A percentile compares a stretch with the other conserved stretches of the same genome.
These are phyloP conservation scores for Colletotrichum liriopes DNA, from an alignment of 2,329 filamentous ascomycete genomes.

Conservation along the genomic window DNA sequence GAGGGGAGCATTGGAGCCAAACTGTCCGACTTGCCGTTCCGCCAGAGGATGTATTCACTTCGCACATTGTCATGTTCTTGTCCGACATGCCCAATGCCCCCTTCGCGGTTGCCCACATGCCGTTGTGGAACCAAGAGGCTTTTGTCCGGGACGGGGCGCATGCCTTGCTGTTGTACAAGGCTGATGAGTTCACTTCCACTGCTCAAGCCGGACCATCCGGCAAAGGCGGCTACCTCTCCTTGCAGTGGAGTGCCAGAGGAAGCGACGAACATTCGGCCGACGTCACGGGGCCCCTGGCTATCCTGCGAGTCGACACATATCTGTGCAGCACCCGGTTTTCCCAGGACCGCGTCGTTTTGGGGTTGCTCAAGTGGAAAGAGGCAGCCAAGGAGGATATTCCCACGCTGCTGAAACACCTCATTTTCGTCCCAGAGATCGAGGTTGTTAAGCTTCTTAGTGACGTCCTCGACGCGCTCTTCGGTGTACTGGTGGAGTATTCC, in stretches of 20 bases:
- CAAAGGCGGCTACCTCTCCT: slow-evolving; percentile 87
- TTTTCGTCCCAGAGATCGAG: slow-evolving; percentile 97
- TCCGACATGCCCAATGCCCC: slow-evolving; percentile 89
- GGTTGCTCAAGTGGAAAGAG: slow-evolving; percentile 89
- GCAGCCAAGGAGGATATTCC: slow-evolving; percentile 80
- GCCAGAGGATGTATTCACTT: slow-evolving; percentile 83
- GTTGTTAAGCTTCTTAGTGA: slow-evolving; percentile 94
- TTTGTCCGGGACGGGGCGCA: slow-evolving; percentile 91
- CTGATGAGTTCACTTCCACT: slow-evolving; percentile 90
- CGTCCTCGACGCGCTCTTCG: slow-evolving; percentile 92
- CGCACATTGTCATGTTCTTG: slow-evolving; percentile 91
- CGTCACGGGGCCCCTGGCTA: slow-evolving; percentile 84
- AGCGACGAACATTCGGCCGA: slow-evolving; percentile 80
- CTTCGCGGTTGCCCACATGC: slow-evolving; percentile 93
- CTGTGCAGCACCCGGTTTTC: slow-evolving; percentile 96
- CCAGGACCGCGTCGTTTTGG: slow-evolving; percentile 89
- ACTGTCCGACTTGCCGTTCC: slow-evolving; percentile 86
- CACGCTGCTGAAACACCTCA: slow-evolving; percentile 83
- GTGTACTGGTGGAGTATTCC: slow-evolving; percentile 91
- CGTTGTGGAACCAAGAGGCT: slow-evolving; percentile 91
- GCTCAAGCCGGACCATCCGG: slow-evolving; percentile 74
- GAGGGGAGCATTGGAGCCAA: slow-evolving; percentile 89
- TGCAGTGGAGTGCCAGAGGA: slow-evolving; percentile 83
- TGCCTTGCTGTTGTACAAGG: slow-evolving; percentile 86
- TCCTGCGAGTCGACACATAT: slow-evolving; percentile 85